phyloP scores from a whole-genome alignment of 1,139 yeast species.

The Ogataea hybrid region DNA sequence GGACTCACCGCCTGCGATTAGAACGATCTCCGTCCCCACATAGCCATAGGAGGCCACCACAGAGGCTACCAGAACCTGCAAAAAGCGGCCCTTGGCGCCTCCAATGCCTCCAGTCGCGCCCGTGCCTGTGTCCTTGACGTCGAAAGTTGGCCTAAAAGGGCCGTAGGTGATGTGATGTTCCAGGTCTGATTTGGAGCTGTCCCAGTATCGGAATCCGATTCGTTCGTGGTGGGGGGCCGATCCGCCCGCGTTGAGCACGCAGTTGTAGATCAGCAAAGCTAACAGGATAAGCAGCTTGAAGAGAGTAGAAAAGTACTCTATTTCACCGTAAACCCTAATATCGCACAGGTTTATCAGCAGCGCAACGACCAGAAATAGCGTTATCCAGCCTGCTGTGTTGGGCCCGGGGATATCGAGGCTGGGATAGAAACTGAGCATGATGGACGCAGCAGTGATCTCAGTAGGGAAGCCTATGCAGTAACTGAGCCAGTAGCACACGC shows the following conservation, averaged over 20 bases:
- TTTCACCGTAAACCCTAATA: constrained; percentile 71
- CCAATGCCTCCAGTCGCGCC: constrained; percentile 52
- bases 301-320: constrained; percentile 64
- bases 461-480: constrained; percentile 75
- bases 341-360: constrained; percentile 56
- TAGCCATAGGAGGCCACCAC: constrained; percentile 70
- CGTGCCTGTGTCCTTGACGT: constrained; percentile 51
- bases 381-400: constrained; percentile 65
- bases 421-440: constrained; percentile 67
- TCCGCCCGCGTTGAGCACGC: constrained; percentile 57
- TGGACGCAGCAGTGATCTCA: constrained; percentile 77
- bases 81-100: constrained; percentile 62
- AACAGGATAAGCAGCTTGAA: constrained; percentile 56
- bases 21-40: constrained; percentile 79
- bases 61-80: constrained; percentile 63
- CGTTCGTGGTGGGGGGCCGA: constrained; percentile 35
- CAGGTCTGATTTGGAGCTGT: constrained; percentile 46
- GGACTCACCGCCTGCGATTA: constrained; percentile 85
- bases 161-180: constrained; percentile 58
- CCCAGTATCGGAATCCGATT: constrained; percentile 72
- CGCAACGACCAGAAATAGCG: constrained; percentile 46
- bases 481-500: constrained; percentile 74
- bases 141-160: constrained; percentile 68
- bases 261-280: constrained; percentile 60
- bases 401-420: constrained; percentile 48